These are phyloP conservation scores for Calonectria leucothoes DNA, from an alignment of 2,329 filamentous ascomycete species.

Conservation along the genomic window DNA sequence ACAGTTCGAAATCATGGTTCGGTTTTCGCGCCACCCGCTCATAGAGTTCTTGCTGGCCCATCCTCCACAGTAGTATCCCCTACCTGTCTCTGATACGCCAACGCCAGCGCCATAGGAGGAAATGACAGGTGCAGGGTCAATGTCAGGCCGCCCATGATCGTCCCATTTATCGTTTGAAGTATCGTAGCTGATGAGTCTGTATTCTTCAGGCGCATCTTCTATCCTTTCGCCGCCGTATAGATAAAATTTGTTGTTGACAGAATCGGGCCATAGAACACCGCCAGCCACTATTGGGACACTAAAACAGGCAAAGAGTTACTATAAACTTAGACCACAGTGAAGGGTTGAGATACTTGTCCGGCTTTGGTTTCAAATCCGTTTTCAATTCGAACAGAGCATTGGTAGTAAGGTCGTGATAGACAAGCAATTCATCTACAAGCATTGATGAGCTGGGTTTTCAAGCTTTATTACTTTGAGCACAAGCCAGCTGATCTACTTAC, in stretches of 20 bases:
- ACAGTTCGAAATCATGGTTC: neutral
- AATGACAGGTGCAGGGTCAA: slow-evolving; percentile 31
- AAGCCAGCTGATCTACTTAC: slow-evolving; percentile 50
- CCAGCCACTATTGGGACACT: slow-evolving; percentile 58
- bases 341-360: neutral
- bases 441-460: slow-evolving; percentile 45
- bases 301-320: neutral
- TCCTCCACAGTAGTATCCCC: slow-evolving; percentile 71
- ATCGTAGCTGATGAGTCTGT: slow-evolving; percentile 65
- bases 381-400: neutral
- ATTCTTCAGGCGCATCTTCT: neutral
- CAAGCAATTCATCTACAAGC: neutral
- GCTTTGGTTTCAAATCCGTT: neutral
- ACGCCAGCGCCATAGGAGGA: slow-evolving; percentile 65
- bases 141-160: slow-evolving; percentile 48
- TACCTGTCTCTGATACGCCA: slow-evolving; percentile 61
- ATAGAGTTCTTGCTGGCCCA: slow-evolving; percentile 65
- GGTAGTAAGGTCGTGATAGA: slow-evolving; percentile 4
- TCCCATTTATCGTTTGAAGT: slow-evolving; percentile 65
- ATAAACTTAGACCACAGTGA: neutral
- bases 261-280: slow-evolving; percentile 66
- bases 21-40: neutral
- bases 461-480: slow-evolving; percentile 48
- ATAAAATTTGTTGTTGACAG: slow-evolving; percentile 70
- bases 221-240: slow-evolving; percentile 70